Evolutionary conservation across 1,284 basidiomycete genomes (phyloP).

Genomic region (Exobasidium cylindrosporum): DNA sequence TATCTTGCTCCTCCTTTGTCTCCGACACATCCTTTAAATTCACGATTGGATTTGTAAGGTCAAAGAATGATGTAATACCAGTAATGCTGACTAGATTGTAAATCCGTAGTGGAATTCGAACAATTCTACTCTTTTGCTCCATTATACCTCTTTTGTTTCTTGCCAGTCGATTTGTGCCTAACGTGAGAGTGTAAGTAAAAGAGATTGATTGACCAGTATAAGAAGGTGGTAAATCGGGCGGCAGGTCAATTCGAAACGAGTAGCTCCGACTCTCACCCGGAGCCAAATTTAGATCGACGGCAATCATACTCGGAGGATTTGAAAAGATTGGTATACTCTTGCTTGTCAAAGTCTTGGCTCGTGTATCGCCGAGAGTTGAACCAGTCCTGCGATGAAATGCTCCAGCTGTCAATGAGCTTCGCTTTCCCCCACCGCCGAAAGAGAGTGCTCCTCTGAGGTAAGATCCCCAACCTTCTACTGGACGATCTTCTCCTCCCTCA

Average conservation of each 20-base stretch:
- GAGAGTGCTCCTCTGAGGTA: conserved; percentile 16
- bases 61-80: conserved; percentile 56
- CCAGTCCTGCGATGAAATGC: conserved; percentile 54
- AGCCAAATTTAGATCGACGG: conserved; percentile 70
- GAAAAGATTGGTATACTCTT: conserved; percentile 73
- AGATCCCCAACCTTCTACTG: conserved; percentile 15
- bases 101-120: conserved; percentile 81
- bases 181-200: conserved; percentile 82
- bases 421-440: neutral
- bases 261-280: conserved; percentile 73
- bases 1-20: conserved; percentile 18
- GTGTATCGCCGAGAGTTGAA: conserved; percentile 65
- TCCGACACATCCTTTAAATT: conserved; percentile 51
- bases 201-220: conserved; percentile 77
- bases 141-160: conserved; percentile 1
- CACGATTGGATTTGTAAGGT: conserved; percentile 57
- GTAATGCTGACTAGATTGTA: conserved; percentile 70
- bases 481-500: conserved; percentile 8
- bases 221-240: conserved; percentile 79
- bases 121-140: conserved; percentile 67
- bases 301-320: conserved; percentile 76
- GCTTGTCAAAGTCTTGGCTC: conserved; percentile 45
- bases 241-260: conserved; percentile 34
- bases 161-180: conserved; percentile 71
- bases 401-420: conserved; percentile 2